These are phyloP conservation scores for Zasmidium citrigriseum DNA, from an alignment of 2,329 filamentous ascomycete species.

Conservation along the genomic window DNA sequence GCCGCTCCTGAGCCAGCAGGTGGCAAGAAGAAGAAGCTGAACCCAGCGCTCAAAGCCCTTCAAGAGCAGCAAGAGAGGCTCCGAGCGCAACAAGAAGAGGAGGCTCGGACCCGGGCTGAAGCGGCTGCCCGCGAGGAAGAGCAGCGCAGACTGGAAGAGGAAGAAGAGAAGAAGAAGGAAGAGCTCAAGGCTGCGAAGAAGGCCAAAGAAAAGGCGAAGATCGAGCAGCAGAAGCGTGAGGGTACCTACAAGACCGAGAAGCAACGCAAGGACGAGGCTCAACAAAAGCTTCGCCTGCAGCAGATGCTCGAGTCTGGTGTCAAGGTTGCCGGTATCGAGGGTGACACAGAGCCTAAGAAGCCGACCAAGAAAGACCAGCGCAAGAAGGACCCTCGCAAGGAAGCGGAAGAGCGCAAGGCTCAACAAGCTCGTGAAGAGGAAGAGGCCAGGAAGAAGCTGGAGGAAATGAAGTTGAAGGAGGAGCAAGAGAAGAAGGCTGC, in stretches of 20 bases:
- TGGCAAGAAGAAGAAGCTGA: constrained; percentile 88
- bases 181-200: constrained; percentile 78
- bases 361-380: constrained; percentile 72
- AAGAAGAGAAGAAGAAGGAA: constrained; percentile 68
- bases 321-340: constrained; percentile 60
- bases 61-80: constrained; percentile 83
- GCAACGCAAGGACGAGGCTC: constrained; percentile 78
- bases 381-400: constrained; percentile 69
- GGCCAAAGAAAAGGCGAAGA: constrained; percentile 81
- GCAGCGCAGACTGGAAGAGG: constrained; percentile 66
- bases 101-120: constrained; percentile 59
- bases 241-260: constrained; percentile 86
- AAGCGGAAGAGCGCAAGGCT: constrained; percentile 54
- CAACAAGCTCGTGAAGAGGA: constrained; percentile 48
- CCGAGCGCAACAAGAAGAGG: constrained; percentile 65
- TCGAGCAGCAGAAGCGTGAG: constrained; percentile 84
- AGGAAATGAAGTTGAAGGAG: constrained; percentile 53
- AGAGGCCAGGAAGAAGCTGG: constrained; percentile 57
- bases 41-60: constrained; percentile 68
- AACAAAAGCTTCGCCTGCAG: constrained; percentile 76
- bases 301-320: constrained; percentile 81
- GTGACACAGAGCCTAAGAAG: constrained; percentile 77
- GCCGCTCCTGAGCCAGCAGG: constrained; percentile 44
- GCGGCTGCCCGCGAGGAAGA: constrained; percentile 68
- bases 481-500: constrained; percentile 76